Conservation (phyloP, 148 eudicot genomes). For the Amaranthus hypochondriacus region DNA sequence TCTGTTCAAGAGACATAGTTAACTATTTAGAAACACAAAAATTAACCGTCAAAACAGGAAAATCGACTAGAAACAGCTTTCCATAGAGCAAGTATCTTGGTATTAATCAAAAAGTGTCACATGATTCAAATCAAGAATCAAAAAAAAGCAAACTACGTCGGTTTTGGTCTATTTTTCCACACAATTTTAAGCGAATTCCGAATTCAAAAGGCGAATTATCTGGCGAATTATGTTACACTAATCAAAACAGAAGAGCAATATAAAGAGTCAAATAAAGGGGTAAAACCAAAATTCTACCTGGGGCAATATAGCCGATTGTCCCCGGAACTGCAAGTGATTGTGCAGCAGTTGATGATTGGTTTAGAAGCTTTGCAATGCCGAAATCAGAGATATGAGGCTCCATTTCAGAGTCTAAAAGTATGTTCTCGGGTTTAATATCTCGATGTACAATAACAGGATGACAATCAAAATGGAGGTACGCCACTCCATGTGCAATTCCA, state of each 20-base stretch:
- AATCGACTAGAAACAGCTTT: no score
- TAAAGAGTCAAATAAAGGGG: background rate
- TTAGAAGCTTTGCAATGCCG: conserved; percentile 74
- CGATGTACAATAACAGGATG: conserved; percentile 67
- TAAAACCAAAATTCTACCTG: conserved; percentile 36
- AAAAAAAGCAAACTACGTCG: no score
- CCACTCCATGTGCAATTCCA: conserved; percentile 61
- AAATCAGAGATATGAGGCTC: conserved; percentile 85
- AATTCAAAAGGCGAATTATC: no score
- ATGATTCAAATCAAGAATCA: no score
- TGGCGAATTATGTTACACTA: no score
- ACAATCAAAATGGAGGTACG: conserved; percentile 73
- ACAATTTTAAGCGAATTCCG: no score
- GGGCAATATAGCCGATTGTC: conserved; percentile 74
- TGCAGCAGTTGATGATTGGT: conserved; percentile 36
- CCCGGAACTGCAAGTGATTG: conserved; percentile 43
- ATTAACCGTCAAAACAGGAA: no score
- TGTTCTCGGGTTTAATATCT: conserved; percentile 69
- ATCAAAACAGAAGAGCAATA: background rate
- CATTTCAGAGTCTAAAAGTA: conserved; percentile 63
- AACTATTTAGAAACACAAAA: background rate
- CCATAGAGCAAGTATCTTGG: no score
- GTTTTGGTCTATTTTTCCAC: no score
- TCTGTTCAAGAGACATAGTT: conserved; percentile 35
- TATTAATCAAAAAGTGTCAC: no score